Evolutionary conservation across 2,329 filamentous ascomycete genomes (phyloP).

Genomic region (Penicillium vulpinum): DNA sequence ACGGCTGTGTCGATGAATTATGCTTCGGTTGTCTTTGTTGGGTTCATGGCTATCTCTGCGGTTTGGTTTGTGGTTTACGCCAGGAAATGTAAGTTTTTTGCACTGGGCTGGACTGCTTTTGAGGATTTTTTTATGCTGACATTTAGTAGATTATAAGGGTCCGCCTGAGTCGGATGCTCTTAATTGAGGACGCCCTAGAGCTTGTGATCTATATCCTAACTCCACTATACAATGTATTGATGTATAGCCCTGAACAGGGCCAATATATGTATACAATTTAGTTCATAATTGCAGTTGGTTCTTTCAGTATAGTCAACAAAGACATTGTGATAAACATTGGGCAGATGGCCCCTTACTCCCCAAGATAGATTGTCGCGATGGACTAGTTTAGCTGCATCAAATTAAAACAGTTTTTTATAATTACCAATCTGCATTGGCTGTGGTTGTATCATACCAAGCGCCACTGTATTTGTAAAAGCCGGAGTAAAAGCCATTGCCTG

Average conservation of each 20-base stretch:
- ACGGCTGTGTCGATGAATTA: conserved; percentile 58
- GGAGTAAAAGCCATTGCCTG: too few species aligned
- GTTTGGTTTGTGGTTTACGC: conserved; percentile 55
- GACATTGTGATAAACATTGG: too few species aligned
- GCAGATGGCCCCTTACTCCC: too few species aligned
- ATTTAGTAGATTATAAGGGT: conserved; percentile 32
- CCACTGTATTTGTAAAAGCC: too few species aligned
- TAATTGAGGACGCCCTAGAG: not conserved
- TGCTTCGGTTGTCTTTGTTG: conserved; percentile 57
- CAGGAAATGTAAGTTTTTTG: conserved; percentile 46
- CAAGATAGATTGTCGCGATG: too few species aligned
- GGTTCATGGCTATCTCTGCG: conserved; percentile 54
- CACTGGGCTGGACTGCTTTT: not conserved
- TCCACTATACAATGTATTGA: not conserved
- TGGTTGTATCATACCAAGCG: too few species aligned
- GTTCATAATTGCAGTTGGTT: not conserved
- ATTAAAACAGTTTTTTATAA: too few species aligned
- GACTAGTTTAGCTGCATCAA: too few species aligned
- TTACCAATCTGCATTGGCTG: too few species aligned
- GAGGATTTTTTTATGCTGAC: not conserved
- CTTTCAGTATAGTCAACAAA: too few species aligned
- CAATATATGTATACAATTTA: not conserved
- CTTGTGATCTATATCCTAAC: not conserved
- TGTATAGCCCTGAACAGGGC: not conserved
- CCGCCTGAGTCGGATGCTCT: conserved; percentile 34